Evolutionary conservation across 2,329 filamentous ascomycete genomes (phyloP).

Genomic region (Fusarium sp.): DNA sequence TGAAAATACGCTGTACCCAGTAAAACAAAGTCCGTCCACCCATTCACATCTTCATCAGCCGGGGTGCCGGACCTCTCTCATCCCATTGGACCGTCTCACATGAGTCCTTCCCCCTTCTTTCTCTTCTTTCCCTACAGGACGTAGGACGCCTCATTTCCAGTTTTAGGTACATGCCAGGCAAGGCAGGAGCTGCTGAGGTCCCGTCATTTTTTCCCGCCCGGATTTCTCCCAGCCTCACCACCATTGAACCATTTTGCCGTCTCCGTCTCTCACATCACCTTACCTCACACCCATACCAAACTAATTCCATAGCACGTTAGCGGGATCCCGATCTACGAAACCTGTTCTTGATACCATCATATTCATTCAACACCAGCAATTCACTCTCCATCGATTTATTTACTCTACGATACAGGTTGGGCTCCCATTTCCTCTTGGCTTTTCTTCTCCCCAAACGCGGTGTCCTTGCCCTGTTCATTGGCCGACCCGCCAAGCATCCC

Average conservation of each 20-base stretch:
- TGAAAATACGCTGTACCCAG: slow-evolving; percentile 35
- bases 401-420: slow-evolving; percentile 8
- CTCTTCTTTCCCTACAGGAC: slow-evolving; percentile 12
- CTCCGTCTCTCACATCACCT: slow-evolving; percentile 26
- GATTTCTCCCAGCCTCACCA: slow-evolving; percentile 48
- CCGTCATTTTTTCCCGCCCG: slow-evolving; percentile 42
- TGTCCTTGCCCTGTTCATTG: slow-evolving; percentile 42
- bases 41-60: slow-evolving; percentile 16
- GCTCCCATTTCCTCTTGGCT: slow-evolving; percentile 23
- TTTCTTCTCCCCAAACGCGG: slow-evolving; percentile 36
- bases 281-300: slow-evolving; percentile 11
- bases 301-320: slow-evolving; percentile 33
- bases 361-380: slow-evolving; percentile 34
- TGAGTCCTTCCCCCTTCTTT: slow-evolving; percentile 18
- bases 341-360: slow-evolving; percentile 36
- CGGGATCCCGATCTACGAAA: slow-evolving; percentile 28
- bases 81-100: slow-evolving; percentile 15
- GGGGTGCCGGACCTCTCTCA: slow-evolving; percentile 11
- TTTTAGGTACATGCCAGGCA: slow-evolving; percentile 45
- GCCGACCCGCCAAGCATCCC: slow-evolving; percentile 47
- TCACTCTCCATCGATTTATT: slow-evolving; percentile 15
- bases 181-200: slow-evolving; percentile 34
- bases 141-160: slow-evolving; percentile 47
- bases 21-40: slow-evolving; percentile 24
- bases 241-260: slow-evolving; percentile 8